These are phyloP conservation scores for Dipodascopsis uninucleata DNA, from an alignment of 805 yeast species.

Conservation along the genomic window DNA sequence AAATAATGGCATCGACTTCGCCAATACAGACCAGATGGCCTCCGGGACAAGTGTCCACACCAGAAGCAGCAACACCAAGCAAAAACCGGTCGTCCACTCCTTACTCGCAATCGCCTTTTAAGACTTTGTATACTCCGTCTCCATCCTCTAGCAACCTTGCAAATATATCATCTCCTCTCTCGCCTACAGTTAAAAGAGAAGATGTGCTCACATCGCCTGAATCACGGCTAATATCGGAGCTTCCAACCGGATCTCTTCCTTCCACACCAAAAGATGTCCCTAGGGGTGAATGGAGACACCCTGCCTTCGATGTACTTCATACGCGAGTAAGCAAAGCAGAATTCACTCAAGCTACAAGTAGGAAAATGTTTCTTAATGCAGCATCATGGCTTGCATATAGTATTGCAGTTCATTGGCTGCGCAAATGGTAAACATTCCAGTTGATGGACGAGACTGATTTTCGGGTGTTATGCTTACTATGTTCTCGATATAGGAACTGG, in stretches of 20 bases:
- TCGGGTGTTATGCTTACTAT: no score
- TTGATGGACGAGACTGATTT: no score
- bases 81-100: conserved; percentile 21
- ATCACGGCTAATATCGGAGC: not conserved
- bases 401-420: conserved; percentile 5
- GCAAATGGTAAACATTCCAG: conserved; percentile 12
- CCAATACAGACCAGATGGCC: no score
- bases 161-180: not conserved
- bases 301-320: conserved; percentile 27
- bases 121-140: conserved; percentile 20
- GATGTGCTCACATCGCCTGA: not conserved
- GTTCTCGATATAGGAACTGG: conserved; percentile 19
- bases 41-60: no score
- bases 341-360: conserved; percentile 29
- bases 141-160: conserved; percentile 5
- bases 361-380: conserved; percentile 25
- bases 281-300: conserved; percentile 31
- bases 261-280: conserved; percentile 22
- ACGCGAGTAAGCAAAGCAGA: conserved; percentile 15
- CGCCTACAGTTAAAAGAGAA: conserved; percentile 3
- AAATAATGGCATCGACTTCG: not conserved
- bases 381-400: conserved; percentile 21
- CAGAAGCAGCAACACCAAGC: conserved; percentile 44
- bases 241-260: conserved; percentile 14
- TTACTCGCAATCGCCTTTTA: conserved; percentile 24